These are phyloP conservation scores for Pseudozyma sp. DNA, from an alignment of 1,284 basidiomycete genomes.

Conservation along the genomic window DNA sequence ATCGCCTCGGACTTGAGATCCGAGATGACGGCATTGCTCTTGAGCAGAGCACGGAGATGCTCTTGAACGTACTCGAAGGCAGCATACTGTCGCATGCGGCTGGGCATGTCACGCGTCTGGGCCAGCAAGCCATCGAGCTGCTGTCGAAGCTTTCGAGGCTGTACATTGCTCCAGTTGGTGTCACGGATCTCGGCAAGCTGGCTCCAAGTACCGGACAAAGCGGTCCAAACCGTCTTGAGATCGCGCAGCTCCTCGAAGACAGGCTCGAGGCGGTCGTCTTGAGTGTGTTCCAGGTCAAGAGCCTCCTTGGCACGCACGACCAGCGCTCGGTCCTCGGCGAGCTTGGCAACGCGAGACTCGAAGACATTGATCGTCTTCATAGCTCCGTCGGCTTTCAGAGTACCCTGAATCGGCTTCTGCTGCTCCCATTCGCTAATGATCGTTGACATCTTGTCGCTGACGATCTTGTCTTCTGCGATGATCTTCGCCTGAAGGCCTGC, in stretches of 20 bases:
- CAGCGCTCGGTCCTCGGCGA: constrained; percentile 92
- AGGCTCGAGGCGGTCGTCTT: constrained; percentile 90
- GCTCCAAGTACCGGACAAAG: constrained; percentile 94
- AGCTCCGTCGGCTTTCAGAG: constrained; percentile 91
- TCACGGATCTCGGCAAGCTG: constrained; percentile 91
- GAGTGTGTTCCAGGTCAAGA: constrained; percentile 88
- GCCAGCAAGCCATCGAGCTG: constrained; percentile 88
- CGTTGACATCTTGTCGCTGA: constrained; percentile 77
- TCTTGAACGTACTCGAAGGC: constrained; percentile 99
- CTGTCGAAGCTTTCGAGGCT: constrained; percentile 92
- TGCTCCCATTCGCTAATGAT: constrained; percentile 93
- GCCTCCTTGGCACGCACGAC: constrained; percentile 96
- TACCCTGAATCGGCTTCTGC: constrained; percentile 93
- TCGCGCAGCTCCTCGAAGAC: constrained; percentile 95
- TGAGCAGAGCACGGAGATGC: constrained; percentile 83
- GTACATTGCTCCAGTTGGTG: constrained; percentile 83
- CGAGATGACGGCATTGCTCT: constrained; percentile 86
- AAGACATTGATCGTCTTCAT: constrained; percentile 95
- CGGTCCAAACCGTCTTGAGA: constrained; percentile 98
- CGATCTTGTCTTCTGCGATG: constrained; percentile 97
- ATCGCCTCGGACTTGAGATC: constrained; percentile 97
- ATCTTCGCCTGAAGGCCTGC: constrained; percentile 97
- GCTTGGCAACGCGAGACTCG: constrained; percentile 86
- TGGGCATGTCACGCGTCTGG: constrained; percentile 98
- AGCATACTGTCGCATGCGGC: constrained; percentile 97